Conservation (phyloP, 2,329 filamentous ascomycete genomes). For the Lachnellula willkommii region DNA sequence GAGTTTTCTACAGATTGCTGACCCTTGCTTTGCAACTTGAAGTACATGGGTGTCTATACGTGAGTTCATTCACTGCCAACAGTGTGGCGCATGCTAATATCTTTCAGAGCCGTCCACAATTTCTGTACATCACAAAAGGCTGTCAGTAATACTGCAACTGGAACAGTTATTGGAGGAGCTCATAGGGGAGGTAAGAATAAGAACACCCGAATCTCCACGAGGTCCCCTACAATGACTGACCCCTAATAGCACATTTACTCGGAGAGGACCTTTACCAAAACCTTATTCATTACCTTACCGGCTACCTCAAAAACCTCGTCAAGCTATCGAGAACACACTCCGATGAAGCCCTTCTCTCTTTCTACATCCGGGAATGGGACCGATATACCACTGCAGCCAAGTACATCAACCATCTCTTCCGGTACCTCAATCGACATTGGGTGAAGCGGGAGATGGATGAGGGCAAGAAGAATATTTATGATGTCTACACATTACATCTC, state of each 20-base stretch:
- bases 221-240: constrained; percentile 8
- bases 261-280: constrained; percentile 95
- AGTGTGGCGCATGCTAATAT: constrained; percentile 33
- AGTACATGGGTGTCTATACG: constrained; percentile 98
- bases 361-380: constrained; percentile 96
- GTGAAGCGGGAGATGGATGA: constrained; percentile 98
- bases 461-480: constrained; percentile 96
- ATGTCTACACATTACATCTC: constrained; percentile 94
- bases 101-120: constrained; percentile 79
- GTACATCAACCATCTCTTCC: constrained; percentile 95
- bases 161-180: constrained; percentile 43
- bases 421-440: constrained; percentile 96
- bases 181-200: constrained; percentile 63
- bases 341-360: constrained; percentile 83
- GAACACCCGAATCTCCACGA: constrained; percentile 10
- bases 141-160: constrained; percentile 50
- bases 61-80: constrained; percentile 35
- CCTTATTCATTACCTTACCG: constrained; percentile 76
- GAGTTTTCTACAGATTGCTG: constrained; percentile 4
- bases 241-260: constrained; percentile 72
- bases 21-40: constrained; percentile 16
- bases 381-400: constrained; percentile 93
- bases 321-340: constrained; percentile 70
- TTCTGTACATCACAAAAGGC: constrained; percentile 99
- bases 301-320: constrained; percentile 67